Evolutionary conservation across 163 green algal species (phyloP).

Genomic region (Smithsoniella earleae): DNA sequence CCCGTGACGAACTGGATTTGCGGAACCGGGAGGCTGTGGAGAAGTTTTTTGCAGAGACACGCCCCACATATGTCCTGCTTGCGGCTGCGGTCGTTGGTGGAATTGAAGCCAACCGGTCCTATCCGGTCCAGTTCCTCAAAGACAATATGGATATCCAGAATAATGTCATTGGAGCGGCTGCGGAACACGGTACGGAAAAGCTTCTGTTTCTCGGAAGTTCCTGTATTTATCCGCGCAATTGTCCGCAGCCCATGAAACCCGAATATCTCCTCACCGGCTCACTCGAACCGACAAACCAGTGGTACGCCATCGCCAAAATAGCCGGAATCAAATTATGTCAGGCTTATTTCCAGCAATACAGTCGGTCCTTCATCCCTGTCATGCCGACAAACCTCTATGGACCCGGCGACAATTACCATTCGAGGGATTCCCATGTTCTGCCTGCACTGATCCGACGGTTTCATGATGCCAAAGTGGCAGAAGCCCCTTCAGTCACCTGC

Average conservation of each 20-base stretch:
- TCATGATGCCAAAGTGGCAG: too few relatives aligned
- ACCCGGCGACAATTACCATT: too few relatives aligned
- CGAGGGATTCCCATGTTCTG: too few relatives aligned
- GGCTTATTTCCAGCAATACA: too few relatives aligned
- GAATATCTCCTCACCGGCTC: conserved; percentile 39
- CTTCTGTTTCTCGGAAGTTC: conserved; percentile 48
- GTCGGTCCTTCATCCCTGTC: too few relatives aligned
- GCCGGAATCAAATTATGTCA: too few relatives aligned
- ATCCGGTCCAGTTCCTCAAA: conserved; percentile 47
- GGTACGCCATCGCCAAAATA: conserved; percentile 47
- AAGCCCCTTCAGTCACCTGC: conserved; percentile 40
- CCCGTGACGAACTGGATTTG: conserved; percentile 44
- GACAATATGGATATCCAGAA: conserved; percentile 47
- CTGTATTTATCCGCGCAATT: conserved; percentile 47
- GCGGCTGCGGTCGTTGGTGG: conserved; percentile 43
- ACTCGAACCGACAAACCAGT: conserved; percentile 47
- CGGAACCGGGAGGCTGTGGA: conserved; percentile 38
- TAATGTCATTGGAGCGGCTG: conserved; percentile 37
- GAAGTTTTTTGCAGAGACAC: conserved; percentile 37
- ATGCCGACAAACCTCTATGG: too few relatives aligned
- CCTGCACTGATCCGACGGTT: too few relatives aligned
- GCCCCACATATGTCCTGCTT: conserved; percentile 38
- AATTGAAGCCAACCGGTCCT: conserved; percentile 41
- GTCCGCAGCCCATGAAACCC: conserved; percentile 43
- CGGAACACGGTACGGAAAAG: conserved; percentile 37